Conservation (phyloP, 306 rosid genomes). For the Cicer arietinum region DNA sequence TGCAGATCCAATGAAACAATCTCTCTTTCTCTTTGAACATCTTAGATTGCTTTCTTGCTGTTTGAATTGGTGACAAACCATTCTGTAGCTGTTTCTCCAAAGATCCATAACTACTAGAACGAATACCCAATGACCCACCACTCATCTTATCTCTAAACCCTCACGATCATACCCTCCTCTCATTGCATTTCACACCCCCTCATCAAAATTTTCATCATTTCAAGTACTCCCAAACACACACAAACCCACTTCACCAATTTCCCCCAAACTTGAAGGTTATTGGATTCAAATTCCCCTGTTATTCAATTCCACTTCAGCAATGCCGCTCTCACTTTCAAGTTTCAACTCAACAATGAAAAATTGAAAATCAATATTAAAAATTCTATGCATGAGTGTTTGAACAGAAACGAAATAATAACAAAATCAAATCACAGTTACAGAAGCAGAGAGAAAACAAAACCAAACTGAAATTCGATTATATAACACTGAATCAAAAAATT, state of each 20-base stretch:
- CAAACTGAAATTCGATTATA: conserved; percentile 17
- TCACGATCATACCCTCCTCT: conserved; percentile 49
- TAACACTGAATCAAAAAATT: conserved; percentile 11
- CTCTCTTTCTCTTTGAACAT: conserved; percentile 87
- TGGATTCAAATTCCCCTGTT: conserved; percentile 40
- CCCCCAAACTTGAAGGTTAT: conserved; percentile 38
- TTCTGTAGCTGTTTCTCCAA: conserved; percentile 78
- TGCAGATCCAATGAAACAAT: conserved; percentile 77
- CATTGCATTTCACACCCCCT: conserved; percentile 60
- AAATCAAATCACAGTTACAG: neutral
- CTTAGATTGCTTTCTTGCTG: conserved; percentile 73
- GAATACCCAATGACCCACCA: conserved; percentile 89
- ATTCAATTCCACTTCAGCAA: conserved; percentile 50
- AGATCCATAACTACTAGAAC: conserved; percentile 82
- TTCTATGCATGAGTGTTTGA: neutral
- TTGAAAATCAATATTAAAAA: neutral
- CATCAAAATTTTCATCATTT: conserved; percentile 29
- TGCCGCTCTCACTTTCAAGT: conserved; percentile 42
- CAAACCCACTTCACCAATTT: conserved; percentile 47
- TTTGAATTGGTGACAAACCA: conserved; percentile 67
- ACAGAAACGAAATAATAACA: neutral
- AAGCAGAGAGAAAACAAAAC: conserved; percentile 34
- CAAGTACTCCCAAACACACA: conserved; percentile 20
- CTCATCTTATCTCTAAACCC: conserved; percentile 69
- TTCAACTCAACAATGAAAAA: conserved; percentile 44